Percentiles rank a stretch among this genome's conserved stretches.
phyloP scores from a whole-genome alignment of 108 stramenopile genomes.

The Heterococcus sp. region DNA sequence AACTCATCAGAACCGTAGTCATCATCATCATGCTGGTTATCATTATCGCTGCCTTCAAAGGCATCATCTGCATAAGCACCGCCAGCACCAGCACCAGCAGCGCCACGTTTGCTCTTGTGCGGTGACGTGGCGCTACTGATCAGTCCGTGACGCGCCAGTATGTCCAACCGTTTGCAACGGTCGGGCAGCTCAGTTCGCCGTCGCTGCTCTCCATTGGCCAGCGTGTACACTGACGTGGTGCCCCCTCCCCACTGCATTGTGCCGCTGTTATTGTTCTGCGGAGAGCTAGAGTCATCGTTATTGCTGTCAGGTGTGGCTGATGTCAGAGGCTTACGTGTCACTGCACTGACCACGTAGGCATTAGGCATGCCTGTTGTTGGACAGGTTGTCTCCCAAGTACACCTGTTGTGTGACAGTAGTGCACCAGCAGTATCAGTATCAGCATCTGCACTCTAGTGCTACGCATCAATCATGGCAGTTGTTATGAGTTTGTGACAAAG shows the following conservation, averaged over 20 bases:
- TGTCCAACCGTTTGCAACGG: conserved; percentile 21
- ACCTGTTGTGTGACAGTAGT: conserved; percentile 10
- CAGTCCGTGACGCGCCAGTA: conserved; percentile 28
- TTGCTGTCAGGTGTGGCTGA: neutral
- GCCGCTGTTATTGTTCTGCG: neutral
- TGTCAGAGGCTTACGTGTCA: neutral
- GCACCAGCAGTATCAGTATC: neutral
- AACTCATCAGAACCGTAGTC: conserved; percentile 41
- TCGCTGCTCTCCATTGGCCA: conserved; percentile 39
- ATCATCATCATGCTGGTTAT: conserved; percentile 14
- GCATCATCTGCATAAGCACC: conserved; percentile 48
- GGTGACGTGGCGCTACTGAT: neutral
- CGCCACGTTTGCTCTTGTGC: neutral
- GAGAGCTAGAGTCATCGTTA: neutral
- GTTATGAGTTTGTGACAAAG: neutral
- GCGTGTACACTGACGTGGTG: neutral
- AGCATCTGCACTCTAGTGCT: neutral
- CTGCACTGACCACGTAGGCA: conserved; percentile 48
- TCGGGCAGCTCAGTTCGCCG: conserved; percentile 45
- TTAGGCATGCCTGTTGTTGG: conserved; percentile 49
- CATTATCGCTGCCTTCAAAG: conserved; percentile 25
- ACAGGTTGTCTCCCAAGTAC: conserved; percentile 53
- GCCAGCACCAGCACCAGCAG: neutral
- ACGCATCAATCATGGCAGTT: neutral
- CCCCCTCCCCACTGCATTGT: too few species aligned